phyloP scores from a whole-genome alignment of 345 rosid species.

The Excoecaria agallocha region DNA sequence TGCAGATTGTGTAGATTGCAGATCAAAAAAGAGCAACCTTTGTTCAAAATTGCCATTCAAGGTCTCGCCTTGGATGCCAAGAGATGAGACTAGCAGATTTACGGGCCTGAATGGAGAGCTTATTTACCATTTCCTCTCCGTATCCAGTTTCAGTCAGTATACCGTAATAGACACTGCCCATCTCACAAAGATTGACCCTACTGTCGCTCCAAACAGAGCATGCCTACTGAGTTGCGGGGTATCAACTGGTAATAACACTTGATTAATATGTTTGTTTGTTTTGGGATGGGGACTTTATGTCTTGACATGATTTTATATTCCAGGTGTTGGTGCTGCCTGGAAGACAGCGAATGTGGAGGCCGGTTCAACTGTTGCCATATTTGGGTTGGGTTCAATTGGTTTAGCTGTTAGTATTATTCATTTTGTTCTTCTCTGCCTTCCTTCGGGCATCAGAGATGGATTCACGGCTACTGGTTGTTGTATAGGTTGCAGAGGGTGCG shows the following conservation, averaged over 20 bases:
- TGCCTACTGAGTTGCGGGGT: constrained; percentile 89
- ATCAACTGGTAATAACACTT: constrained; percentile 54
- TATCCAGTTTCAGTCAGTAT: constrained; percentile 77
- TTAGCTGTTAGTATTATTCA: constrained; percentile 52
- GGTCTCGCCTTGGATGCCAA: constrained; percentile 74
- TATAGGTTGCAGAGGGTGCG: constrained; percentile 83
- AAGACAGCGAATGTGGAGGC: constrained; percentile 72
- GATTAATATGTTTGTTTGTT: background rate
- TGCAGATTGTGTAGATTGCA: constrained; percentile 66
- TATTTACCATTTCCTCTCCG: constrained; percentile 63
- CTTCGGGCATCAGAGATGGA: background rate
- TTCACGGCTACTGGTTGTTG: constrained; percentile 8
- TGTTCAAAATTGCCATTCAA: constrained; percentile 68
- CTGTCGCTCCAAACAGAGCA: constrained; percentile 64
- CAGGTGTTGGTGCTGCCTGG: constrained; percentile 91
- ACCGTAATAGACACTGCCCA: constrained; percentile 72
- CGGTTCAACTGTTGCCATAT: constrained; percentile 81
- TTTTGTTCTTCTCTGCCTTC: background rate
- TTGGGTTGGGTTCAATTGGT: constrained; percentile 87
- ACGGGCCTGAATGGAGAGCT: constrained; percentile 63
- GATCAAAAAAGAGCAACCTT: constrained; percentile 67
- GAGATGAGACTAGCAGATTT: constrained; percentile 73
- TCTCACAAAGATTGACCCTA: constrained; percentile 58
- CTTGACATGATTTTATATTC: constrained; percentile 8
- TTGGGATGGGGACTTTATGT: background rate